Base-by-base conservation (phyloP, 495 filamentous ascomycete species). In the Cryomyces minteri region DNA sequence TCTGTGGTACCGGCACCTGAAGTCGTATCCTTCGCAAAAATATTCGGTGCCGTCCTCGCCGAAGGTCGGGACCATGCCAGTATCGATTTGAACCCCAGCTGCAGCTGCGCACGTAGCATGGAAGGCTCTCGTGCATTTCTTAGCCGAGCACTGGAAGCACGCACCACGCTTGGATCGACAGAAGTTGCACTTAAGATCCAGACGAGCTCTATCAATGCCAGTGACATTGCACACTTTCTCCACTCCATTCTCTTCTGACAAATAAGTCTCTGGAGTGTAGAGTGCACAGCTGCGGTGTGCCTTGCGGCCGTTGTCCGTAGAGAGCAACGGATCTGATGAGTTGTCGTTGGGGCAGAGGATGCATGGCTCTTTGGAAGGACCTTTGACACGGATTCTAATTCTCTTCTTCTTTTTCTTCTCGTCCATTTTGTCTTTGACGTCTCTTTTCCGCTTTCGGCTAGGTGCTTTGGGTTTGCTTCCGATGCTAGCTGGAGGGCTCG, bases 81-180 rank as follows among this genome's bases (percentile, higher is more conserved):
- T 74, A 56, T 99, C 88, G 38, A 94, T 80, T 51, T 88, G 75
- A 6, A 96, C 88, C 36, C 92, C 90, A 38, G 88, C 90, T 11
- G 87, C 74, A 25, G 82, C 78, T 3, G 90, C 88, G 56, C 90
- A 99, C 10, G 86, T 96, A 2, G 88, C 85, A 61, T 99, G 90
- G 59, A 93, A 99, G 4, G 92, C 79, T 48, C 88, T 70, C 28
- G 82, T 82, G 59, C 90, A 99, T 61, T 94, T 96, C 68, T 86
- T 90, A 47, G 80, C 78, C 5, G 85, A 90, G 65, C 90, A 99
- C 61, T 99, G 90, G 67, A 99, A 94, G 62, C 88, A 94, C 11
- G 87, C 82, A 30, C 90, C 90, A 48, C 80, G 85, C 57, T 86
- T 90, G 41, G 84, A 88, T 33, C 86, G 83, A 57, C 90, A 99